These are phyloP conservation scores for Canariomyces notabilis DNA, from an alignment of 2,329 filamentous ascomycete genomes.

Conservation along the genomic window DNA sequence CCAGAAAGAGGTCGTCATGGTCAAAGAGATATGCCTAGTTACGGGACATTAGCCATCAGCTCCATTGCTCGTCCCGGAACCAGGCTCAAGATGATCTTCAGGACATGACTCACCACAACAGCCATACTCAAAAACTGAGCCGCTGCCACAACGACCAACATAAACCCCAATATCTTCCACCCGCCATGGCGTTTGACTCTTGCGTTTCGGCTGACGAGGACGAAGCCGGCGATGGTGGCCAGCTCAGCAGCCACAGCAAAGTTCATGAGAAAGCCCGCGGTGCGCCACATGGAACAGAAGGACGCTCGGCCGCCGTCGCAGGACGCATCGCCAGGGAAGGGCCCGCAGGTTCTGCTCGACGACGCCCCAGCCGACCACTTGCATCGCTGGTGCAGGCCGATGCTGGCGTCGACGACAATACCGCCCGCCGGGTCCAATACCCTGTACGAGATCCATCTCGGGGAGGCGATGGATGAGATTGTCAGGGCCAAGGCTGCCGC, in stretches of 20 bases:
- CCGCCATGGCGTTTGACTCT: slow-evolving; percentile 74
- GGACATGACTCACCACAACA: slow-evolving; percentile 78
- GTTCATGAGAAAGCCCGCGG: slow-evolving; percentile 80
- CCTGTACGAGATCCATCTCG: slow-evolving; percentile 65
- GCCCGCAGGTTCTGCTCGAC: slow-evolving; percentile 46
- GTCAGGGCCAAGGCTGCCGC: slow-evolving; percentile 69
- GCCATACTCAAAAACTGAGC: slow-evolving; percentile 73
- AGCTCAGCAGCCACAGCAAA: slow-evolving; percentile 79
- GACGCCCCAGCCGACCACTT: too few species aligned
- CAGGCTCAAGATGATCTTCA: background rate
- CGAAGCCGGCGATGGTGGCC: slow-evolving; percentile 72
- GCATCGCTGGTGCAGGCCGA: slow-evolving; percentile 80
- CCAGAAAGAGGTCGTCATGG: slow-evolving; percentile 74
- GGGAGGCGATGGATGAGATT: slow-evolving; percentile 61
- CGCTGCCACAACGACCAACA: slow-evolving; percentile 62
- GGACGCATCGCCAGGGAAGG: slow-evolving; percentile 53
- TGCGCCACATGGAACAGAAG: slow-evolving; percentile 91
- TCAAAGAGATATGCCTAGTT: slow-evolving; percentile 74
- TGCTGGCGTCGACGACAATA: slow-evolving; percentile 50
- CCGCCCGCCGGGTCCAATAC: slow-evolving; percentile 45
- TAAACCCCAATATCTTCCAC: slow-evolving; percentile 68
- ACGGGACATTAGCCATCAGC: too few species aligned
- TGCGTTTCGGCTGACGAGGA: slow-evolving; percentile 71
- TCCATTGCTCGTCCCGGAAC: background rate
- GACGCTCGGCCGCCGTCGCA: slow-evolving; percentile 2